Conservation (phyloP, 163 green algal species). For the Volvox carteri region DNA sequence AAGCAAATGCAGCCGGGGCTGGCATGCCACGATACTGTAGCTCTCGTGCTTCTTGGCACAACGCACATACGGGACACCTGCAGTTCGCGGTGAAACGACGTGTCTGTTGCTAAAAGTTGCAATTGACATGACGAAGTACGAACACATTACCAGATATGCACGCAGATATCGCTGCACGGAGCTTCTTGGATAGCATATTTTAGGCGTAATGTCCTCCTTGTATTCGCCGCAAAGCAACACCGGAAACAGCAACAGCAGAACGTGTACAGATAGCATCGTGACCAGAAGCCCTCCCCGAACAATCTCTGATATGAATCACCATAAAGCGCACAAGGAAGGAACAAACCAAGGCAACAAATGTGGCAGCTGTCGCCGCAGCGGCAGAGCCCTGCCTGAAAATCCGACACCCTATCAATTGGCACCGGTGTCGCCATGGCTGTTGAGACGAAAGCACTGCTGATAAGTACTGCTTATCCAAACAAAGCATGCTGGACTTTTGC, state of each 20-base stretch:
- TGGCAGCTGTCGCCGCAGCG: neutral
- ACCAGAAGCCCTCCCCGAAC: slow-evolving; percentile 4
- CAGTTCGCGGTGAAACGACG: no score
- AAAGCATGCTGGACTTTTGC: no score
- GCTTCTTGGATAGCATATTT: slow-evolving; percentile 38
- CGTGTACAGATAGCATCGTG: neutral
- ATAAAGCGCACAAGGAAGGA: slow-evolving; percentile 15
- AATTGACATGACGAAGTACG: neutral
- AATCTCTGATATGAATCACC: slow-evolving; percentile 17
- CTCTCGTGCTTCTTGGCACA: slow-evolving; percentile 51
- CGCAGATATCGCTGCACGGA: slow-evolving; percentile 36
- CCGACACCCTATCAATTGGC: neutral
- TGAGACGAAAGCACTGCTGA: no score
- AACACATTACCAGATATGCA: slow-evolving; percentile 9
- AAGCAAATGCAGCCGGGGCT: no score
- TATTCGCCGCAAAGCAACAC: slow-evolving; percentile 6
- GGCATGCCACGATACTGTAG: neutral
- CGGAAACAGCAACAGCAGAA: neutral
- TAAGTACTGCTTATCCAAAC: no score
- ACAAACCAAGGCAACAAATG: slow-evolving; percentile 9
- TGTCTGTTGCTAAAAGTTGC: neutral
- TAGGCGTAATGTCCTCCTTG: neutral
- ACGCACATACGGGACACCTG: slow-evolving; percentile 25
- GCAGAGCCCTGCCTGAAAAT: neutral
- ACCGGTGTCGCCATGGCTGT: neutral